A percentile compares a stretch with the other conserved stretches of the same genome.
These are phyloP conservation scores for Arthroderma sp. DNA, from an alignment of 2,329 filamentous ascomycete genomes.

Conservation along the genomic window DNA sequence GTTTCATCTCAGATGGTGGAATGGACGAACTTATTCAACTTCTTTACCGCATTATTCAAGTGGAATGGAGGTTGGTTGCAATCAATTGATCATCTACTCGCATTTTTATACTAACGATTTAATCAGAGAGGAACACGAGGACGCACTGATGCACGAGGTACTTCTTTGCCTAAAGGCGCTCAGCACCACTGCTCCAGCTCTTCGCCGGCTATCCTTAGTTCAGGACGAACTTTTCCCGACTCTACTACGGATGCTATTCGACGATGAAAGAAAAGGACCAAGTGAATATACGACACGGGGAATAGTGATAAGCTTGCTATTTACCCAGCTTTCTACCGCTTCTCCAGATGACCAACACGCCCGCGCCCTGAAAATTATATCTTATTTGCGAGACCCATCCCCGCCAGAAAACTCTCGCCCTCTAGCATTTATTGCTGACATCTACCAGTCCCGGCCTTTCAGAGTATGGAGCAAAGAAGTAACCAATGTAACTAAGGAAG, in stretches of 20 bases:
- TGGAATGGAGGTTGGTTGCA: constrained; percentile 74
- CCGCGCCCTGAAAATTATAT: constrained; percentile 60
- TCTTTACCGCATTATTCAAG: constrained; percentile 79
- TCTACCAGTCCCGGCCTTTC: constrained; percentile 77
- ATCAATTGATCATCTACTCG: neutral
- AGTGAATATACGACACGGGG: constrained; percentile 90
- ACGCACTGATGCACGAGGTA: constrained; percentile 80
- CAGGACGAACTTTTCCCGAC: constrained; percentile 74
- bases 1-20: constrained; percentile 76
- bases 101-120: constrained; percentile 3
- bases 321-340: constrained; percentile 69
- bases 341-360: constrained; percentile 47
- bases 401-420: constrained; percentile 63
- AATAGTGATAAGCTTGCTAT: constrained; percentile 77
- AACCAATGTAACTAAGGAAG: constrained; percentile 86
- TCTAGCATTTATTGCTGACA: constrained; percentile 75
- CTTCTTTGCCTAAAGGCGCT: constrained; percentile 87
- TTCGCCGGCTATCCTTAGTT: constrained; percentile 68
- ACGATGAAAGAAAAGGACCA: constrained; percentile 94
- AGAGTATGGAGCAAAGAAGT: constrained; percentile 90
- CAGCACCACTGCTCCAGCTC: constrained; percentile 76
- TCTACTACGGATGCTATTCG: constrained; percentile 77
- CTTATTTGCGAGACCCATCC: constrained; percentile 66
- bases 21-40: constrained; percentile 84
- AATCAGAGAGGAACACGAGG: constrained; percentile 81